A percentile compares a stretch with the other conserved stretches of the same genome.
Evolutionary conservation across 768 basidiomycete species (phyloP).

Genomic region (Filobasidium floriforme): DNA sequence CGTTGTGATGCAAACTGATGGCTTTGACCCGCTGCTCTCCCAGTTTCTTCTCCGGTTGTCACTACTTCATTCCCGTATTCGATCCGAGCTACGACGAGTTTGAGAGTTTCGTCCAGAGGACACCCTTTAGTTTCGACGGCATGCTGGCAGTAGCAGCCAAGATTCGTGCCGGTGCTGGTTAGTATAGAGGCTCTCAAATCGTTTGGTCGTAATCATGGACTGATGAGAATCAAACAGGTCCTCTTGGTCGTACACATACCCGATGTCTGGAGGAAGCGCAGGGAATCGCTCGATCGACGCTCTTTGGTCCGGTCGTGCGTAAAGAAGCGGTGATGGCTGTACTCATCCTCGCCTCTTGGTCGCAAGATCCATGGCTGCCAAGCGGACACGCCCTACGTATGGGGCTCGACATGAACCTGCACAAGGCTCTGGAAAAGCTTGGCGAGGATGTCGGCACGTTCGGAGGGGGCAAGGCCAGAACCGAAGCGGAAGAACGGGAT

Average conservation of each 20-base stretch:
- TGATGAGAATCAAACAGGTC: constrained; percentile 33
- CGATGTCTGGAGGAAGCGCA: constrained; percentile 89
- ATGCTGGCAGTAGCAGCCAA: constrained; percentile 86
- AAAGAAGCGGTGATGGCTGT: constrained; percentile 91
- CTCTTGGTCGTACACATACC: constrained; percentile 76
- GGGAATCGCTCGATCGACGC: constrained; percentile 83
- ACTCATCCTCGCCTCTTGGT: constrained; percentile 86
- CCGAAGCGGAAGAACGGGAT: constrained; percentile 76
- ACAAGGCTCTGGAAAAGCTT: constrained; percentile 84
- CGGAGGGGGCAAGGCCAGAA: constrained; percentile 43
- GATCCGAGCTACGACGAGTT: constrained; percentile 88
- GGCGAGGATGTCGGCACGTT: constrained; percentile 51
- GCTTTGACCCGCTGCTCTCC: constrained; percentile 17
- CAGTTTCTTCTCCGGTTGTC: constrained; percentile 93
- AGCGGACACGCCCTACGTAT: constrained; percentile 94
- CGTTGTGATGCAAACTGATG: too few relatives aligned
- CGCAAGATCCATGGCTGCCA: constrained; percentile 88
- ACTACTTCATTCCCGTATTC: constrained; percentile 92
- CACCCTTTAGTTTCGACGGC: constrained; percentile 91
- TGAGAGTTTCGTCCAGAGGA: constrained; percentile 81
- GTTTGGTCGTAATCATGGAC: background rate
- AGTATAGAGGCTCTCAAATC: constrained; percentile 43
- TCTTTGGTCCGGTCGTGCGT: constrained; percentile 86
- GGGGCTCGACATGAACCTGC: constrained; percentile 86
- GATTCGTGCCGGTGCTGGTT: constrained; percentile 70